phyloP scores from a whole-genome alignment of 306 rosid species.

The Cucurbita ficifolia region DNA sequence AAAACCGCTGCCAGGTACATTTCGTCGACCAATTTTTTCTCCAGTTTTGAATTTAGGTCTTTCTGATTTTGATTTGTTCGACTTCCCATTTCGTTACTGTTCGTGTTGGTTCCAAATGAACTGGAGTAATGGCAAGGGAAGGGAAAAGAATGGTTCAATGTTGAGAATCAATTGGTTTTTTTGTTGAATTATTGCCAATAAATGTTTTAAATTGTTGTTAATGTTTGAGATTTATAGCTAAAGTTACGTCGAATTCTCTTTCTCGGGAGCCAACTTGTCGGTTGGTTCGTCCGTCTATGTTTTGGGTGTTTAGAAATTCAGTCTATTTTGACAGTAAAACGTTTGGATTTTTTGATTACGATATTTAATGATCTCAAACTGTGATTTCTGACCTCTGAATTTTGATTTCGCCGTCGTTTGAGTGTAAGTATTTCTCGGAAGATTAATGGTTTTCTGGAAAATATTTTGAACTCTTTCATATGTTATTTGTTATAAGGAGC shows the following conservation, averaged over 20 bases:
- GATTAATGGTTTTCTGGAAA: neutral
- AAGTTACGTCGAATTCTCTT: neutral
- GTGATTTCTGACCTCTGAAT: neutral
- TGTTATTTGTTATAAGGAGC: neutral
- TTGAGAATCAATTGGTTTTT: neutral
- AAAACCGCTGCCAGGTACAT: neutral
- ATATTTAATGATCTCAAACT: neutral
- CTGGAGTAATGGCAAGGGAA: neutral
- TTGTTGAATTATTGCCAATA: neutral
- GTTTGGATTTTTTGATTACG: neutral
- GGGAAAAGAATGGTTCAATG: neutral
- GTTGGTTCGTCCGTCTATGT: neutral
- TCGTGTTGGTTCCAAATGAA: neutral
- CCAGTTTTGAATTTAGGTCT: neutral
- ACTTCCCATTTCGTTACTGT: neutral
- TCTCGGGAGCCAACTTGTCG: neutral
- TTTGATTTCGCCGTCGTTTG: neutral
- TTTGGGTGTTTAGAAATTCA: neutral
- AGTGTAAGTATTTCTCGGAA: neutral
- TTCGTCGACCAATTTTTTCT: neutral
- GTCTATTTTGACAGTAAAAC: neutral
- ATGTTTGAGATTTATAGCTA: neutral
- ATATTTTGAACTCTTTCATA: neutral
- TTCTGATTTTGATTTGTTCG: slow-evolving; percentile 2
- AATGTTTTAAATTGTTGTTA: neutral